phyloP scores from a whole-genome alignment of 108 stramenopile species.

The Fragilariopsis cylindrus region DNA sequence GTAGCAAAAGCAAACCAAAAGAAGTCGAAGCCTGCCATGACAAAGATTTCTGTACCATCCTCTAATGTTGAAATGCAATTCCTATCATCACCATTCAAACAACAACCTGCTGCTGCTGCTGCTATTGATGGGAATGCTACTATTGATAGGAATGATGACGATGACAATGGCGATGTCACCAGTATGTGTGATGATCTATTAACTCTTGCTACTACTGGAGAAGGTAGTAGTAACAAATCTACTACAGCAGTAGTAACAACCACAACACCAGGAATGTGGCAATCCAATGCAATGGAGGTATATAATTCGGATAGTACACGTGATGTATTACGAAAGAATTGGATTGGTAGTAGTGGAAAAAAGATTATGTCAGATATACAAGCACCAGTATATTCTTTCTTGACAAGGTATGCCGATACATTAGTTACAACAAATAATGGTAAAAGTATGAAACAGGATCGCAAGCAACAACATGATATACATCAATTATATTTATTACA shows the following conservation, averaged over 20 bases:
- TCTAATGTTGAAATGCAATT: conserved; percentile 3
- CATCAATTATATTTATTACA: conserved; percentile 59
- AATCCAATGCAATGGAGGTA: conserved; percentile 2
- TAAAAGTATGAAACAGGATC: neutral
- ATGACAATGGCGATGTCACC: neutral
- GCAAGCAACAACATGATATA: conserved; percentile 51
- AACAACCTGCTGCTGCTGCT: conserved; percentile 35
- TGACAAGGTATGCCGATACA: conserved; percentile 46
- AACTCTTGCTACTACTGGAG: neutral
- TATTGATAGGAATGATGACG: neutral
- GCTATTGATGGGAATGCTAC: neutral
- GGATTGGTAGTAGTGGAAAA: conserved; percentile 13
- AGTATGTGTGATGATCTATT: conserved; percentile 1
- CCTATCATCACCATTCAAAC: conserved; percentile 2
- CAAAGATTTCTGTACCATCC: neutral
- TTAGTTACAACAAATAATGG: conserved; percentile 39
- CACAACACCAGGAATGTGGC: conserved; percentile 11
- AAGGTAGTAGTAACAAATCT: neutral
- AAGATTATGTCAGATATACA: conserved; percentile 14
- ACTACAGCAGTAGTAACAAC: neutral
- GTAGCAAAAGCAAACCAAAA: neutral
- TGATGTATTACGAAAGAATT: conserved; percentile 25
- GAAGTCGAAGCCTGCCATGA: neutral
- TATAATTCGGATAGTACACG: conserved; percentile 8
- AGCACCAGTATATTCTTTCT: conserved; percentile 24